These are phyloP conservation scores for Metschnikowia cubensis DNA, from an alignment of 805 yeast genomes.

Conservation along the genomic window DNA sequence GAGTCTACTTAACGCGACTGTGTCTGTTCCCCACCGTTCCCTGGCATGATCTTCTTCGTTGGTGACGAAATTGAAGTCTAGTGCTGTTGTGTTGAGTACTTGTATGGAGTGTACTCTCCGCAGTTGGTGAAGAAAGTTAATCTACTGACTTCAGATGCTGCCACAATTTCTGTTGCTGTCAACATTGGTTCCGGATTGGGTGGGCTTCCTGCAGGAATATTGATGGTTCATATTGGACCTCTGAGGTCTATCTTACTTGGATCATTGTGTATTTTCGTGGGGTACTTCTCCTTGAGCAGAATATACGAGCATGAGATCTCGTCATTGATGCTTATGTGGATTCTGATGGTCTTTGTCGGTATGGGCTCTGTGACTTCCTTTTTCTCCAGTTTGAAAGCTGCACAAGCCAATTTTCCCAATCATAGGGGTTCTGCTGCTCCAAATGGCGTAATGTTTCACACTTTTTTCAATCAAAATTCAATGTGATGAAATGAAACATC, in stretches of 20 bases:
- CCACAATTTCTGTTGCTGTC: constrained; percentile 54
- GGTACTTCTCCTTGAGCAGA: constrained; percentile 49
- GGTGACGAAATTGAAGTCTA: too few species aligned
- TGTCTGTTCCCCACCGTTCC: too few species aligned
- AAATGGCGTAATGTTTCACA: too few species aligned
- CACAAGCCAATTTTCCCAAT: constrained; percentile 63
- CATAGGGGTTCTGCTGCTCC: constrained; percentile 70
- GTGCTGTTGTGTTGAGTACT: too few species aligned
- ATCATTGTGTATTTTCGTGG: constrained; percentile 48
- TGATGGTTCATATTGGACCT: constrained; percentile 62
- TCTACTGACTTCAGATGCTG: constrained; percentile 57
- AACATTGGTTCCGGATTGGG: constrained; percentile 65
- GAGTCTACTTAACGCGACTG: too few species aligned
- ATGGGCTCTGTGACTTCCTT: constrained; percentile 64
- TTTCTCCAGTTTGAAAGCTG: constrained; percentile 53
- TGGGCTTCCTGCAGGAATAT: constrained; percentile 66
- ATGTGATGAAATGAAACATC: too few species aligned
- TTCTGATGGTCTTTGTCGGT: constrained; percentile 53
- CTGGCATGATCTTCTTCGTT: too few species aligned
- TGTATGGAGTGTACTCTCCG: constrained; percentile 74
- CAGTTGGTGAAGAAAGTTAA: constrained; percentile 57
- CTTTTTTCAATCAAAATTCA: constrained; percentile 53
- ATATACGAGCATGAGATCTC: constrained; percentile 42
- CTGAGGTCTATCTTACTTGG: constrained; percentile 51
- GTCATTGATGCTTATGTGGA: constrained; percentile 41